These are phyloP conservation scores for Wickerhamomyces bovis DNA, from an alignment of 805 yeast species.

Conservation along the genomic window DNA sequence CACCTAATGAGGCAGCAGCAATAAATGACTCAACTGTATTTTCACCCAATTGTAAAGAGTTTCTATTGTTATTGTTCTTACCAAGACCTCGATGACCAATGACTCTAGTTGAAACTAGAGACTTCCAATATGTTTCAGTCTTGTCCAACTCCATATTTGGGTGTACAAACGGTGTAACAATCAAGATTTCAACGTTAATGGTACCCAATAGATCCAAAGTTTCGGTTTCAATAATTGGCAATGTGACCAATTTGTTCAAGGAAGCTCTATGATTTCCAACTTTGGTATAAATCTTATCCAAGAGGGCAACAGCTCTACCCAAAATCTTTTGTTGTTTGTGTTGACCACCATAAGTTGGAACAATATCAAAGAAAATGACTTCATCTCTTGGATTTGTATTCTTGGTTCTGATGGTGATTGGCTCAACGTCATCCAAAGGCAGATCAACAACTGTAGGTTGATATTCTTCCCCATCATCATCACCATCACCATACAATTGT, in stretches of 20 bases:
- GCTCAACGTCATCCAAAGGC: constrained; percentile 75
- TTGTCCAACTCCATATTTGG: constrained; percentile 56
- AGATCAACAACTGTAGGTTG: constrained; percentile 65
- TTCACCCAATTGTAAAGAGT: constrained; percentile 87
- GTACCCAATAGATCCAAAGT: constrained; percentile 73
- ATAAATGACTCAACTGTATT: constrained; percentile 92
- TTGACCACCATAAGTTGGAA: constrained; percentile 73
- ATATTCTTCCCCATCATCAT: constrained; percentile 35
- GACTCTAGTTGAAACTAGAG: constrained; percentile 79
- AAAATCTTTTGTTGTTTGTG: constrained; percentile 37
- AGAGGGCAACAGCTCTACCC: constrained; percentile 80
- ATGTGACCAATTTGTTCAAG: constrained; percentile 54
- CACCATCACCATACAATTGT: background rate
- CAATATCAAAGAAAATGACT: constrained; percentile 71
- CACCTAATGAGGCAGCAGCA: constrained; percentile 95
- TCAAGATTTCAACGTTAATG: constrained; percentile 66
- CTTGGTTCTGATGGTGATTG: constrained; percentile 63
- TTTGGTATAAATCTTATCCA: constrained; percentile 53
- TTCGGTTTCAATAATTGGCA: constrained; percentile 71
- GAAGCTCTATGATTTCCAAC: constrained; percentile 68
- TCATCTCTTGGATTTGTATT: constrained; percentile 46
- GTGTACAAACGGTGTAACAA: constrained; percentile 69
- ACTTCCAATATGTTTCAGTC: constrained; percentile 86
- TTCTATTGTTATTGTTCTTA: constrained; percentile 65
- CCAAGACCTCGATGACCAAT: constrained; percentile 97